phyloP scores from a whole-genome alignment of 352 stramenopile species.

The Pythium biforme region DNA sequence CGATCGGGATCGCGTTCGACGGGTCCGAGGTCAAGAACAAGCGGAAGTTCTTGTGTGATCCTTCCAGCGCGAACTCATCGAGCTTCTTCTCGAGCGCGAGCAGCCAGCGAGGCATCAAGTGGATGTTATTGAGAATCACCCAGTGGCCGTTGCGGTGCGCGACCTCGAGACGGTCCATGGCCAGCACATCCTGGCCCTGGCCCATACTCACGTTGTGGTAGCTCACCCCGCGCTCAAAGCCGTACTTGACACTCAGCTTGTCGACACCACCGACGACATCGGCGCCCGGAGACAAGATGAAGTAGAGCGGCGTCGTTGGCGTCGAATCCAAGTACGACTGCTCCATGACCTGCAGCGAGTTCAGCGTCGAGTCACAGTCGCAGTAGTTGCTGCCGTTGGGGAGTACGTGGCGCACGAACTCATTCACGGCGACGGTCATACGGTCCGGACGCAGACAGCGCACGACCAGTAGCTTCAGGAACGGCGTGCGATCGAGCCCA shows the following conservation, averaged over 20 bases:
- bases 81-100: constrained; percentile 93
- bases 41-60: constrained; percentile 74
- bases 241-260: constrained; percentile 93
- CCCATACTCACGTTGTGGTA: constrained; percentile 96
- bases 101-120: constrained; percentile 94
- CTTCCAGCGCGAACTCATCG: constrained; percentile 69
- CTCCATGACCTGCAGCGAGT: constrained; percentile 93
- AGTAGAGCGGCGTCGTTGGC: constrained; percentile 95
- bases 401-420: constrained; percentile 88
- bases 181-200: constrained; percentile 92
- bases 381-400: constrained; percentile 81
- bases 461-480: constrained; percentile 94
- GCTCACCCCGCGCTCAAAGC: constrained; percentile 93
- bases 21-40: constrained; percentile 91
- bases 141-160: constrained; percentile 91
- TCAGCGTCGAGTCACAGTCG: constrained; percentile 89
- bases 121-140: constrained; percentile 95
- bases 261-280: constrained; percentile 97
- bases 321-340: constrained; percentile 92
- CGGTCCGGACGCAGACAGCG: constrained; percentile 93
- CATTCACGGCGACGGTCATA: constrained; percentile 90
- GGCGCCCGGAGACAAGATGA: constrained; percentile 94
- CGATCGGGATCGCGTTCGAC: constrained; percentile 84
- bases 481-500: constrained; percentile 89
- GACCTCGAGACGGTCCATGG: constrained; percentile 85